Base-by-base conservation (phyloP, 2,329 filamentous ascomycete species). In the Colletotrichum tabaci region DNA sequence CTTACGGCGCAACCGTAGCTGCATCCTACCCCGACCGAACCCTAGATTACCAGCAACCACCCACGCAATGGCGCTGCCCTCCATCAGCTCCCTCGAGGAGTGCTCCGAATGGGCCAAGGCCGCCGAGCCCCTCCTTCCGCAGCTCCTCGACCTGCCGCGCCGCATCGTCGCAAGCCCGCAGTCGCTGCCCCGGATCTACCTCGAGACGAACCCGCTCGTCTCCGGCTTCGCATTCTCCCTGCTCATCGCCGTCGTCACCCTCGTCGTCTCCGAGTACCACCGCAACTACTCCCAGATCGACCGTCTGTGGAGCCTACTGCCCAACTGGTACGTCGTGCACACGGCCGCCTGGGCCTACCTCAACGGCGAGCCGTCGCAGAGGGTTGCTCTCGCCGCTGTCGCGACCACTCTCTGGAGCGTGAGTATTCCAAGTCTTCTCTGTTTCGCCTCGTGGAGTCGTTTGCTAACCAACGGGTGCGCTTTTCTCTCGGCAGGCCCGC, bases 271-370 rank as follows among this genome's bases (percentile, higher is more conserved):
- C 1, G 96, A 98, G 82, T 83, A 94, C 84, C 98, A 97, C 83
- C 89, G 89, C 78, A 99, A 99, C 82, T 98, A 95, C 81, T 98
- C 95, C n/a, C 96, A 99, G 83, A 92, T 99, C 52, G 96, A 99
- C 81, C 91, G 96, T 60, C 84, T 92, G 76, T 99, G 96, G 96
- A 96, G 94, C 79, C 87, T 99, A 72, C 84, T 99, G 61, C 96
- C 96, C 1, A 92, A 94, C 9, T 78, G 98, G 61, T 98, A 97
- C 82, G 93, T 96, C 79, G 88, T 91, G 7, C 95, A 99, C 82
- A 96, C 94, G 79, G 89, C 90, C 47, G 77, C 91, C n/a, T 99
- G 95, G 92, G 93, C 95, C 50, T 92, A 93, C 76, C 77, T 96
- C 73, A 89, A 91, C 53, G 93, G 92, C 1, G 78, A 98, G 0